Conservation (phyloP, 208 protist genomes). For the Angomonas deanei region DNA sequence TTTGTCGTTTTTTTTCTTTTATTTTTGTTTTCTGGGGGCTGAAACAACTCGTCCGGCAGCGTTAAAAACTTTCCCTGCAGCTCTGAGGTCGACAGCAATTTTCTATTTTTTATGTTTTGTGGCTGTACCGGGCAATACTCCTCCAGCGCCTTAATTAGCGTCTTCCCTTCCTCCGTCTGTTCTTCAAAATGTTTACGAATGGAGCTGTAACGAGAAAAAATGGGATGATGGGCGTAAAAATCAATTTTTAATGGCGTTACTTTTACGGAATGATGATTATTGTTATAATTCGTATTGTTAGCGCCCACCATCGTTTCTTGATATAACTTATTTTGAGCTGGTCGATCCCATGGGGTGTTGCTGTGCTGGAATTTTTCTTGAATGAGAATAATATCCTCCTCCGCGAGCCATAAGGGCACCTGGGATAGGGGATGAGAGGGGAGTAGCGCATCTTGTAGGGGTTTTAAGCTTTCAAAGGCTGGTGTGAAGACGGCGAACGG, state of each 20-base stretch:
- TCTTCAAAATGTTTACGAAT: background rate
- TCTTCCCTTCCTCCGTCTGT: background rate
- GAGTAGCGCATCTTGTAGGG: conserved; percentile 34
- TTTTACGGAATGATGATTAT: too few species aligned
- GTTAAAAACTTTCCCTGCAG: too few species aligned
- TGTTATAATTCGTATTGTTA: too few species aligned
- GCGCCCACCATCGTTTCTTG: too few species aligned
- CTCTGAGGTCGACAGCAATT: too few species aligned
- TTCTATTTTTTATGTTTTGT: too few species aligned
- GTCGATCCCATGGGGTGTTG: background rate
- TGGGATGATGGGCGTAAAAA: conserved; percentile 37
- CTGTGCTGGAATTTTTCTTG: background rate
- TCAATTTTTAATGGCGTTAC: conserved; percentile 35
- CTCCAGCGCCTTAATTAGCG: too few species aligned
- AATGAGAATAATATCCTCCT: conserved; percentile 54
- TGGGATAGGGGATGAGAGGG: conserved; percentile 44
- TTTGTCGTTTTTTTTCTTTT: background rate
- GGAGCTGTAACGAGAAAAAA: conserved; percentile 28
- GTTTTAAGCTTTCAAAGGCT: conserved; percentile 36
- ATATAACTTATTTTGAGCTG: too few species aligned
- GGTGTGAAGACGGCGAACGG: conserved; percentile 57
- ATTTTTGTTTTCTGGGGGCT: background rate
- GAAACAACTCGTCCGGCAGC: too few species aligned
- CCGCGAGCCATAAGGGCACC: conserved; percentile 57
- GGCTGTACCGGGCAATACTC: too few species aligned